Evolutionary conservation across 1,284 basidiomycete genomes (phyloP), one percentile per base, ranked within the genome.

Genomic region (Apiotrichum veenhuisii): DNA sequence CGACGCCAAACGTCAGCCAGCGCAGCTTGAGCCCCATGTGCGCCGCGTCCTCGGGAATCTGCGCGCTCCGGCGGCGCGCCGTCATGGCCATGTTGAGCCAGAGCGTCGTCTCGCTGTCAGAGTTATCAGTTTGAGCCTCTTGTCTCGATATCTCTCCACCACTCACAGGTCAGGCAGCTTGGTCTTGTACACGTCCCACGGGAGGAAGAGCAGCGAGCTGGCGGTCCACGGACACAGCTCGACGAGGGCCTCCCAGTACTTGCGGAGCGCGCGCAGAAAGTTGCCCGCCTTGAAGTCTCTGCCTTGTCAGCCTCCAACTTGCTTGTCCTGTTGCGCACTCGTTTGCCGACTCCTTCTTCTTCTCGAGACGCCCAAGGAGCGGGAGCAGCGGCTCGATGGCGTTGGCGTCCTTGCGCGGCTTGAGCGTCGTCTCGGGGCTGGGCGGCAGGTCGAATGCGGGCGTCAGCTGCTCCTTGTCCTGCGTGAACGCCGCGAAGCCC

Each of bases 31-130:
- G 27, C 1, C 27, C 27, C 30, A 33, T 46, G 44, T 33, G 15
- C 3, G 18, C 4, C 8, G 12, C 44, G 18, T 33, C 27, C 17
- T 33, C 26, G 8, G 23, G 2, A 10, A 46, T 20, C n/a, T 46
- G 44, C 18, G 22, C 20, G 18, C 27, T 20, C 2, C 44, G 44
- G 27, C 44, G 44, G 5, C 44, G 44, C 1, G 44, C 44, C 2
- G 44, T 33, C 44, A 46, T 46, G 10, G 44, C 44, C 44, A 46
- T 46, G 44, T 46, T 46, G 27, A 46, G 44, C 44, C 44, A 46
- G 10, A 46, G 44, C 8, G 44, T 46, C 10, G 44, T 5, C 27
- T 46, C 44, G 9, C 44, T 46, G 23, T 30, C 30, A 15, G 12
- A 5, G 27, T 33, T 33, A n/a, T n/a, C n/a, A n/a, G n/a, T n/a